A percentile compares a stretch with the other conserved stretches of the same genome.
These are phyloP conservation scores for Smallanthus sonchifolius DNA, from an alignment of 129 eudicot genomes.

Conservation along the genomic window DNA sequence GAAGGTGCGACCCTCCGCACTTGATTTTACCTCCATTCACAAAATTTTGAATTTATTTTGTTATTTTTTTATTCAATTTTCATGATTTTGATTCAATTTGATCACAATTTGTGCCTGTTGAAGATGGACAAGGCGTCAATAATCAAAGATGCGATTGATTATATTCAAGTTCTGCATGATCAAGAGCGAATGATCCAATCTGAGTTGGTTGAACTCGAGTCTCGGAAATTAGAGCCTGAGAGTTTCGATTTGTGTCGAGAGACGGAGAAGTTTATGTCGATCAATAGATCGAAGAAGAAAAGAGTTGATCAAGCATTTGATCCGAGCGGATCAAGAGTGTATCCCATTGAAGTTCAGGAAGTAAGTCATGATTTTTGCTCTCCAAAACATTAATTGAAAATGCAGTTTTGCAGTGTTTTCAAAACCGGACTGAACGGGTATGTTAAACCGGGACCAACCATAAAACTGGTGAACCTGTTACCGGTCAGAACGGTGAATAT, in stretches of 20 bases:
- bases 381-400: not conserved
- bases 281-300: constrained; percentile 41
- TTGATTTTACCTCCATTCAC: not conserved
- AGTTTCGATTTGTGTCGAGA: constrained; percentile 18
- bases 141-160: constrained; percentile 74
- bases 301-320: constrained; percentile 28
- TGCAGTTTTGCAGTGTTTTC: no score
- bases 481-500: no score
- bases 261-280: not conserved
- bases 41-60: no score
- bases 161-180: constrained; percentile 57
- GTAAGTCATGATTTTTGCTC: constrained; percentile 29
- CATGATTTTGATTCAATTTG: not conserved
- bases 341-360: constrained; percentile 64
- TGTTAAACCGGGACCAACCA: no score
- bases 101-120: not conserved
- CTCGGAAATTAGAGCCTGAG: constrained; percentile 15
- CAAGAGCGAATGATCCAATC: constrained; percentile 54
- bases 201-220: constrained; percentile 55
- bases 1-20: constrained; percentile 37
- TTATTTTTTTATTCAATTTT: not conserved
- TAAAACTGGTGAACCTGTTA: no score
- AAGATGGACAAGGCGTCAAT: constrained; percentile 96
- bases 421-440: no score
- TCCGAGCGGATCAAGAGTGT: constrained; percentile 18